These are phyloP conservation scores for Mortierella sp. DNA, from an alignment of 371 early-diverging fungal species.

Conservation along the genomic window DNA sequence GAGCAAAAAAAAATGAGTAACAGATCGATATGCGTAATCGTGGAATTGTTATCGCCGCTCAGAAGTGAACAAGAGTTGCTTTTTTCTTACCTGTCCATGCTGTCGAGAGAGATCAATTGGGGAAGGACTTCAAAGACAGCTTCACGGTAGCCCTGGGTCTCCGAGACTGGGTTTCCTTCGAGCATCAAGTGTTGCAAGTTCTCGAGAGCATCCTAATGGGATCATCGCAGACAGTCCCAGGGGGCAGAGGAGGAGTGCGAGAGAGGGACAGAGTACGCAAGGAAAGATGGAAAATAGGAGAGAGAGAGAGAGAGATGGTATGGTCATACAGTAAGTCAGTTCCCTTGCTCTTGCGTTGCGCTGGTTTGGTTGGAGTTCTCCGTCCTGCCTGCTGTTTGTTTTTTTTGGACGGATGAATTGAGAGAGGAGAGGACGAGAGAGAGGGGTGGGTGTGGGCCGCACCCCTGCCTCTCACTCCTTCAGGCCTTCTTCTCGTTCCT, in stretches of 20 bases:
- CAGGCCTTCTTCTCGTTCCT: not conserved
- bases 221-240: slow-evolving; percentile 6
- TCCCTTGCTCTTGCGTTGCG: not conserved
- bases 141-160: slow-evolving; percentile 34
- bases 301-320: not conserved
- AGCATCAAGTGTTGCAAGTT: slow-evolving; percentile 31
- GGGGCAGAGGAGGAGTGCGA: not conserved
- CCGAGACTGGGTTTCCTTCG: slow-evolving; percentile 30
- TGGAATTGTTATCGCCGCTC: not conserved
- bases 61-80: too few species aligned
- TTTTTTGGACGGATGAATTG: not conserved
- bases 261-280: not conserved
- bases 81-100: slow-evolving; percentile 38
- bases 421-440: not conserved
- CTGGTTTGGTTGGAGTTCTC: not conserved
- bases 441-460: not conserved
- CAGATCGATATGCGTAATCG: not conserved
- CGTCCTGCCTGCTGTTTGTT: not conserved
- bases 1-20: not conserved
- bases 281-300: not conserved
- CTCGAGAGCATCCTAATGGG: slow-evolving; percentile 34
- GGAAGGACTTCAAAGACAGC: slow-evolving; percentile 42
- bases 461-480: not conserved
- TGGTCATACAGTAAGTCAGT: not conserved
- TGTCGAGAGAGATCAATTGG: slow-evolving; percentile 48